A percentile compares a stretch with the other conserved stretches of the same genome.
These are phyloP conservation scores for Kluyveromyces aestuarii DNA, from an alignment of 805 yeast genomes.

Conservation along the genomic window DNA sequence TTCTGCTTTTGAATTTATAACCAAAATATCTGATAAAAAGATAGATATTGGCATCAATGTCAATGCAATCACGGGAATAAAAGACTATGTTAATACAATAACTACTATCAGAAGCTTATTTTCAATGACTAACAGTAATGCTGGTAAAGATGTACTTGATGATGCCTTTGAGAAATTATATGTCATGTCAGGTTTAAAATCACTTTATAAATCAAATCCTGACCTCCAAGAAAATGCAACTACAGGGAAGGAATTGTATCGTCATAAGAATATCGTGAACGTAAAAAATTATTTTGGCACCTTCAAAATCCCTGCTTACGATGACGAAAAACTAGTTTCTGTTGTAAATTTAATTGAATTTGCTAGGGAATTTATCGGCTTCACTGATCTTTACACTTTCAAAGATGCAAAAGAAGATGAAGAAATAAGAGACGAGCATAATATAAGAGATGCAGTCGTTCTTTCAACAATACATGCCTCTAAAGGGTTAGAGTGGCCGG, in stretches of 20 bases:
- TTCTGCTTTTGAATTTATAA: conserved; percentile 11
- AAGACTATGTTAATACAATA: conserved; percentile 17
- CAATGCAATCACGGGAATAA: conserved; percentile 15
- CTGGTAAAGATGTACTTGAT: conserved; percentile 4
- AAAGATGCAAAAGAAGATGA: conserved; percentile 10
- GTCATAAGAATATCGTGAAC: background rate
- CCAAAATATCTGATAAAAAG: conserved; percentile 6
- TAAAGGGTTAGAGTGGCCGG: conserved; percentile 94
- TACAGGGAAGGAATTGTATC: background rate
- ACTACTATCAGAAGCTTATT: conserved; percentile 11
- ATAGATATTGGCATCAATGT: conserved; percentile 7
- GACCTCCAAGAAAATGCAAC: background rate
- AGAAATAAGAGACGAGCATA: background rate
- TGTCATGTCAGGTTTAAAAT: conserved; percentile 17
- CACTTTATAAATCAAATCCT: background rate
- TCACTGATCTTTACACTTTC: conserved; percentile 29
- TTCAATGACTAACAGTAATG: background rate
- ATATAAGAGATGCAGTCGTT: conserved; percentile 23
- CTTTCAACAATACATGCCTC: conserved; percentile 87
- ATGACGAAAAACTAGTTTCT: background rate
- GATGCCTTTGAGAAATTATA: conserved; percentile 24
- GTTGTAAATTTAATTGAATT: conserved; percentile 8
- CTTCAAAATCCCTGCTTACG: background rate
- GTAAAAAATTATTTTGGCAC: conserved; percentile 2
- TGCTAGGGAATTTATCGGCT: conserved; percentile 28